Evolutionary conservation across 441 rosid species (phyloP).

Genomic region (Corymbia citriodora): DNA sequence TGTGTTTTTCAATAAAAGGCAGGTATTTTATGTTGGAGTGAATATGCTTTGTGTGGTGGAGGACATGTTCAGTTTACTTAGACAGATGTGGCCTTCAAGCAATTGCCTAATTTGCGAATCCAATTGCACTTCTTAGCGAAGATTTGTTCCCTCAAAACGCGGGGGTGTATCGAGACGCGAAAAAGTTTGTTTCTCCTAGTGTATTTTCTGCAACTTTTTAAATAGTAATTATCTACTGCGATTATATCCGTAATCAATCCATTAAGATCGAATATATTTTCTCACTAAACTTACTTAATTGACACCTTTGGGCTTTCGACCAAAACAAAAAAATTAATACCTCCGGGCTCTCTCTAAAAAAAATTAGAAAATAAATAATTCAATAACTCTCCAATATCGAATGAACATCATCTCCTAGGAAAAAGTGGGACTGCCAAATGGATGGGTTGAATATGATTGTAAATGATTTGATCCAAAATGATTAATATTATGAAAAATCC

Average conservation of each 20-base stretch:
- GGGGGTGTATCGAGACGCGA: not conserved
- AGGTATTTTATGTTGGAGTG: not conserved
- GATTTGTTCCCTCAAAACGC: not conserved
- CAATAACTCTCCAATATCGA: not conserved
- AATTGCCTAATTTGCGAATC: not conserved
- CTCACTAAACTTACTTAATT: not conserved
- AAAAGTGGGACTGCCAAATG: not conserved
- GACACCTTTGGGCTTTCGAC: not conserved
- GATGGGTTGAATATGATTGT: not conserved
- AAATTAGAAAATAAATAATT: not conserved
- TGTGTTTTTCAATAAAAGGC: not conserved
- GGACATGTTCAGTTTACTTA: not conserved
- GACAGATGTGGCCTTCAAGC: not conserved
- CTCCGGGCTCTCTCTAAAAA: too few species aligned
- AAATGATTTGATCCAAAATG: too few species aligned
- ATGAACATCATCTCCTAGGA: not conserved
- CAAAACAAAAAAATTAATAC: not conserved
- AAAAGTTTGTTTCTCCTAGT: not conserved
- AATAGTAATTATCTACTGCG: not conserved
- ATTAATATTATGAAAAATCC: too few species aligned
- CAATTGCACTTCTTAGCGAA: not conserved
- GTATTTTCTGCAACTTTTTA: not conserved
- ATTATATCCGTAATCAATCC: not conserved
- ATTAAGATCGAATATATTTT: not conserved
- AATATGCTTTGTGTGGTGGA: not conserved